Evolutionary conservation across 768 basidiomycete species (phyloP), one percentile per base, ranked within the genome.

Genomic region (Nidula microcarpa): DNA sequence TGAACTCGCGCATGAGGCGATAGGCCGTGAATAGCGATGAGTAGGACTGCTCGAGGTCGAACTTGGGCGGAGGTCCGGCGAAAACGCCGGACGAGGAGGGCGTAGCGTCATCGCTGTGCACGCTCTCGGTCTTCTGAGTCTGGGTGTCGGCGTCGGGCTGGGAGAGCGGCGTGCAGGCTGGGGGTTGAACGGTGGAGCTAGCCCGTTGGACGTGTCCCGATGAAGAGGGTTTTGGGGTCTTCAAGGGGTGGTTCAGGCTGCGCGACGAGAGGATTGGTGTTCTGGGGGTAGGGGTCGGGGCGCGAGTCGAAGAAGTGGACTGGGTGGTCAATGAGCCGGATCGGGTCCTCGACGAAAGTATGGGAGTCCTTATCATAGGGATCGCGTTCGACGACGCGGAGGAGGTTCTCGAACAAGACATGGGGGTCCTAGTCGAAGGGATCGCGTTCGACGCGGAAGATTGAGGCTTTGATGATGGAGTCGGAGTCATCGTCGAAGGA

Each of bases 21-120:
- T 65, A 55, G 3, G 70, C 61, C 11, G 55, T 53, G 49, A 71
- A 46, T 50, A 76, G 69, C 1, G 72, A 69, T 1, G 74, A 71
- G 53, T 72, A 74, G 5, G 68, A 63, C 37, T 53, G 63, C 23
- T 70, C 66, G 17, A 75, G 61, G 37, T 67, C 53, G 51, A 69
- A 71, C 6, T 46, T 59, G 5, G 57, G 58, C 16, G 51, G 49
- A 16, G 62, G 53, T 46, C 49, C 10, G 5, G 32, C 34, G 45
- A 57, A 23, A 13, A 48, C 45, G 16, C 52, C 47, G 4, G 69
- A 65, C 0, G 60, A 61, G 14, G 69, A 52, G 9, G 64, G 59
- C 0, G 56, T 59, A n/a, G 63, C 57, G 8, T 66, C 60, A n/a
- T 63, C 55, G 45, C 63, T 69, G 45, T 50, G 34, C 17, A 65